Evolutionary conservation across 345 rosid genomes (phyloP).

Genomic region (Aethionema arabicum): DNA sequence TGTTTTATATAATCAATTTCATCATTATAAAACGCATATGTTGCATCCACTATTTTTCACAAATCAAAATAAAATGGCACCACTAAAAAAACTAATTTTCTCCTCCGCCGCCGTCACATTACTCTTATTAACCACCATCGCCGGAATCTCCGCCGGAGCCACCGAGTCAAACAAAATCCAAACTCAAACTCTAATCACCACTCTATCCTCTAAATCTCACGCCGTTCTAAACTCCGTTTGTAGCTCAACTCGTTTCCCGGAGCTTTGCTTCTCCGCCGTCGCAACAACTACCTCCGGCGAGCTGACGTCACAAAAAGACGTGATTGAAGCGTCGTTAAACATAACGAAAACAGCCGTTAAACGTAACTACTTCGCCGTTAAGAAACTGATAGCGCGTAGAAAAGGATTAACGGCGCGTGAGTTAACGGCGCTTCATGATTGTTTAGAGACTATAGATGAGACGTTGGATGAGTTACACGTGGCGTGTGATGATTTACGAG

Average conservation of each 20-base stretch:
- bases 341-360: conserved; percentile 38
- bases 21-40: conserved; percentile 20
- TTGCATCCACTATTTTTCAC: conserved; percentile 16
- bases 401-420: conserved; percentile 52
- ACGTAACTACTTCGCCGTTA: conserved; percentile 37
- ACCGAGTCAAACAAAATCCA: conserved; percentile 18
- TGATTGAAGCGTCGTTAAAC: conserved; percentile 44
- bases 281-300: conserved; percentile 22
- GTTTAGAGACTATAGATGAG: conserved; percentile 69
- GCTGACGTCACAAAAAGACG: conserved; percentile 40
- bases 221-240: conserved; percentile 46
- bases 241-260: conserved; percentile 53
- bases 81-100: conserved; percentile 32
- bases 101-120: conserved; percentile 26
- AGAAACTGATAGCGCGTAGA: conserved; percentile 26
- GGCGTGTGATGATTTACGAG: conserved; percentile 50
- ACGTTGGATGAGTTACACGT: conserved; percentile 69
- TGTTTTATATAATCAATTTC: conserved; percentile 14
- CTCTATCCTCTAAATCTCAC: conserved; percentile 31
- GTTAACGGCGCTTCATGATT: conserved; percentile 73
- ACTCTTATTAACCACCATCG: conserved; percentile 12
- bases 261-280: conserved; percentile 58
- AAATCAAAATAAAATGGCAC: conserved; percentile 24
- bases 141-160: conserved; percentile 16
- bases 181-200: conserved; percentile 6